Evolutionary conservation across 768 basidiomycete genomes (phyloP).

Genomic region (Neoboletus magnificus): DNA sequence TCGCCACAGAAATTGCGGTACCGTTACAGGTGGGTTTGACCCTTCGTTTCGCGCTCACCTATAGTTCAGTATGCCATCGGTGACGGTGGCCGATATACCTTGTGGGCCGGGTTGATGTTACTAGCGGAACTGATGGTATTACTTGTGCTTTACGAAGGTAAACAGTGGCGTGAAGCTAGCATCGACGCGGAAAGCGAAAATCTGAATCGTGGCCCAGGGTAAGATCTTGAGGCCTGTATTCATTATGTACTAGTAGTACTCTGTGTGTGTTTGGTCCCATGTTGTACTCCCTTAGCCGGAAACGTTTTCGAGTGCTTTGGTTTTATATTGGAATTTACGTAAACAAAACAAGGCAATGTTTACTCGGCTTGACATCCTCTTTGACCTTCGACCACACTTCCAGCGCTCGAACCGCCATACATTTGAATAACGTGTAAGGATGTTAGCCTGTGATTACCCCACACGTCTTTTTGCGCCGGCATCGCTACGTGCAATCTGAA

Average conservation of each 20-base stretch:
- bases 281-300: too few species aligned
- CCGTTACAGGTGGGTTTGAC: slow-evolving; percentile 50
- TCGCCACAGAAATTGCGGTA: slow-evolving; percentile 71
- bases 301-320: background rate
- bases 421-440: too few species aligned
- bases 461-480: background rate
- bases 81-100: slow-evolving; percentile 76
- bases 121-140: slow-evolving; percentile 53
- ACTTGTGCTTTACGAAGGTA: slow-evolving; percentile 60
- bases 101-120: slow-evolving; percentile 59
- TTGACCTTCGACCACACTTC: too few species aligned
- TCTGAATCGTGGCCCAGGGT: background rate
- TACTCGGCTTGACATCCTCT: too few species aligned
- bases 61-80: slow-evolving; percentile 58
- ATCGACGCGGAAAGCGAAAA: slow-evolving; percentile 32
- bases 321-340: background rate
- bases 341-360: background rate
- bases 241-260: too few species aligned
- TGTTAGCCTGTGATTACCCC: background rate
- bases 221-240: background rate
- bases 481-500: background rate
- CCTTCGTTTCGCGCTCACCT: background rate
- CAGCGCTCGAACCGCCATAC: background rate
- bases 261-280: too few species aligned
- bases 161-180: slow-evolving; percentile 53